Evolutionary conservation across 176 grass and related monocot genomes (phyloP).

Genomic region (Zoysia japonica): DNA sequence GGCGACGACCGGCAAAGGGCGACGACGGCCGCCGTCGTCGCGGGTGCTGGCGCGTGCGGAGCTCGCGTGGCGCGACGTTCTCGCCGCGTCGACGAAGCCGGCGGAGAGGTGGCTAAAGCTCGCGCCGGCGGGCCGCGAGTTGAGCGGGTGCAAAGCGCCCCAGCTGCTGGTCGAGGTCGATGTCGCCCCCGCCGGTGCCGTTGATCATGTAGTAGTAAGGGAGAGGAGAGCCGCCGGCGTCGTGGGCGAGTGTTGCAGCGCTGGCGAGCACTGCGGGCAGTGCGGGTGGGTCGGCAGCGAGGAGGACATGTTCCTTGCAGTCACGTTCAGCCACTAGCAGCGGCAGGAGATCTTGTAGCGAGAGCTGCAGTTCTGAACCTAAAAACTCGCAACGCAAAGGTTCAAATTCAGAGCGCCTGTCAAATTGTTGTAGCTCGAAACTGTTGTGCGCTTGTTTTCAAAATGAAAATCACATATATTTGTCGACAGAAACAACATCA

Average conservation of each 20-base stretch:
- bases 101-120: constrained; percentile 50
- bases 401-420: no score
- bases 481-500: no score
- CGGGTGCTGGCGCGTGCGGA: constrained; percentile 49
- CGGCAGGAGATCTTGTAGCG: background rate
- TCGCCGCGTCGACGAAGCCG: background rate
- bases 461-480: no score
- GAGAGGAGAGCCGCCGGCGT: background rate
- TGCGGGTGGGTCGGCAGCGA: constrained; percentile 60
- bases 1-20: background rate
- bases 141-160: constrained; percentile 33
- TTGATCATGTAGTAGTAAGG: background rate
- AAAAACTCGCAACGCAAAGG: no score
- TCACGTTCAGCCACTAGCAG: constrained; percentile 39
- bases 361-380: background rate
- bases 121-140: constrained; percentile 12
- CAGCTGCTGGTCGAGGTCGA: constrained; percentile 47
- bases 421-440: no score
- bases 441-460: no score
- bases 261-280: constrained; percentile 37
- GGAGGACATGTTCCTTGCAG: constrained; percentile 64
- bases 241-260: constrained; percentile 13
- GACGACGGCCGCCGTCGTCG: constrained; percentile 35
- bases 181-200: background rate
- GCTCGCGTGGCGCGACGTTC: constrained; percentile 46